These are phyloP conservation scores for Stromatinia cepivora DNA, from an alignment of 2,329 filamentous ascomycete species.

Conservation along the genomic window DNA sequence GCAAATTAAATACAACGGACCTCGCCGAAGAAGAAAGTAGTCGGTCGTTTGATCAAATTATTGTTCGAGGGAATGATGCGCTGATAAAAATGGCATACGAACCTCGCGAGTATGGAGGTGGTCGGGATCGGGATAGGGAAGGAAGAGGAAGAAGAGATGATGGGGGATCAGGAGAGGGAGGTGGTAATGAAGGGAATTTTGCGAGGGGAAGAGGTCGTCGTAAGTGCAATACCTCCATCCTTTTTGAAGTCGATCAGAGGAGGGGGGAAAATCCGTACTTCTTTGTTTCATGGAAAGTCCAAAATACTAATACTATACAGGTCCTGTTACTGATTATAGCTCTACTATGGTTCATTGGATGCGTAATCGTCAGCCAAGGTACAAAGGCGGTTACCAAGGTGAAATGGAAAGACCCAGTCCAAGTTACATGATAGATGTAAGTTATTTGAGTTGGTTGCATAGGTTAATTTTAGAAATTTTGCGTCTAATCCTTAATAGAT, in stretches of 20 bases:
- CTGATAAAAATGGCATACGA: conserved; percentile 40
- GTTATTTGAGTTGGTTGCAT: conserved; percentile 40
- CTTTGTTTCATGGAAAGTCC: background rate
- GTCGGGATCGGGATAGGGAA: conserved; percentile 26
- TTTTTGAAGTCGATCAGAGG: no score
- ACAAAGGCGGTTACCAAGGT: conserved; percentile 68
- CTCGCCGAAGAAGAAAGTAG: conserved; percentile 9
- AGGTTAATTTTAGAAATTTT: background rate
- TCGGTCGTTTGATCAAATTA: conserved; percentile 16
- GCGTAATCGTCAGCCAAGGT: conserved; percentile 75
- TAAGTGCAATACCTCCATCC: conserved; percentile 31
- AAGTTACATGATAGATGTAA: conserved; percentile 87
- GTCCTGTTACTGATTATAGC: conserved; percentile 90
- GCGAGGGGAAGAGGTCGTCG: conserved; percentile 38
- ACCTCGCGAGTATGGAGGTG: conserved; percentile 41
- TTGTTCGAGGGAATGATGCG: conserved; percentile 25
- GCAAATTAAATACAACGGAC: background rate
- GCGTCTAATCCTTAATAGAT: conserved; percentile 56
- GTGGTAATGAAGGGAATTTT: conserved; percentile 22
- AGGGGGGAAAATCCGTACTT: background rate
- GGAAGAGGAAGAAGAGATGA: conserved; percentile 17
- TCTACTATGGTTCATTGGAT: conserved; percentile 90
- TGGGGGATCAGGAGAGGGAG: conserved; percentile 22
- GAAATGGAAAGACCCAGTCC: conserved; percentile 82
- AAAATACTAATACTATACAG: conserved; percentile 46